Conservation (phyloP, 2,329 filamentous ascomycete species). For the Paramyrothecium sp. region DNA sequence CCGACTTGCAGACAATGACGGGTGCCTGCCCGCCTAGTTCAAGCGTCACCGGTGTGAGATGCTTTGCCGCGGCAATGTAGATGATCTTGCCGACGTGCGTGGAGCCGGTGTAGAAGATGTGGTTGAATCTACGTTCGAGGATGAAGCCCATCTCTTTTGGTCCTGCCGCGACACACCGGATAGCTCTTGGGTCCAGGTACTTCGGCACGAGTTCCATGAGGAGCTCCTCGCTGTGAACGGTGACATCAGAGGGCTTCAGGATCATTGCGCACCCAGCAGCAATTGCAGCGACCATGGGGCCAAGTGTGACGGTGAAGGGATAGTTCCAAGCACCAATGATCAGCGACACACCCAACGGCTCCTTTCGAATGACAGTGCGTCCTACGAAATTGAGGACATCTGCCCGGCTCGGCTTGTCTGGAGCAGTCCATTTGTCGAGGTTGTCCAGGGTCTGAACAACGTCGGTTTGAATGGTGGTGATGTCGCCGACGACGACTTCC, state of each 20-base stretch:
- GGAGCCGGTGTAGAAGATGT: constrained; percentile 46
- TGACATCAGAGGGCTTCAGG: constrained; percentile 43
- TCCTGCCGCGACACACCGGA: constrained; percentile 33
- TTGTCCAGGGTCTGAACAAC: constrained; percentile 33
- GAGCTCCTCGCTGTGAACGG: constrained; percentile 29
- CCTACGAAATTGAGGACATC: constrained; percentile 27
- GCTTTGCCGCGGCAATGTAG: constrained; percentile 36
- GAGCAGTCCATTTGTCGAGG: constrained; percentile 37
- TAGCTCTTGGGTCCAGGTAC: constrained; percentile 39
- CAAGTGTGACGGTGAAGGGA: constrained; percentile 34
- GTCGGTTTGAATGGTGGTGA: constrained; percentile 28
- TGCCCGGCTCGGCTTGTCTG: constrained; percentile 23
- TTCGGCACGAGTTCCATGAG: constrained; percentile 35
- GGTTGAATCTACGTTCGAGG: constrained; percentile 35
- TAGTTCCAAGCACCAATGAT: constrained; percentile 48
- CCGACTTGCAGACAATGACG: constrained; percentile 37
- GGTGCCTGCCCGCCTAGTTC: constrained; percentile 46
- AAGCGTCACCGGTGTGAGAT: constrained; percentile 41
- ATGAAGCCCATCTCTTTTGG: constrained; percentile 33
- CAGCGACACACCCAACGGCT: constrained; percentile 41
- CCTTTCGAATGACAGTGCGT: constrained; percentile 33
- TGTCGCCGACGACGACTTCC: constrained; percentile 29
- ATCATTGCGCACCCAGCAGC: constrained; percentile 38
- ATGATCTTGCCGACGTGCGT: constrained; percentile 34
- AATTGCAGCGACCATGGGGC: constrained; percentile 40